phyloP scores from a whole-genome alignment of 176 grass and related monocot species.

The Eragrostis curvula region DNA sequence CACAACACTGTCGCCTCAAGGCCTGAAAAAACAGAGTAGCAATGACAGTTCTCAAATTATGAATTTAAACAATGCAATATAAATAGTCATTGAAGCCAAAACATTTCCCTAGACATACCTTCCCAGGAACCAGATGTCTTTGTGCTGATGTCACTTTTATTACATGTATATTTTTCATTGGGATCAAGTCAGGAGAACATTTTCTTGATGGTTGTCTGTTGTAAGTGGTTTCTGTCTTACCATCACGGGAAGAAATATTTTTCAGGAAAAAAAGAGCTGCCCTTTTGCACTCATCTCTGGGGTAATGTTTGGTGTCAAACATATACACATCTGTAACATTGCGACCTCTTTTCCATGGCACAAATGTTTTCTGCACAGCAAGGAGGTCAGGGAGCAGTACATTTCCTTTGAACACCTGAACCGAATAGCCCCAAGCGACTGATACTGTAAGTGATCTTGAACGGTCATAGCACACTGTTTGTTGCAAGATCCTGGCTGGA shows the following conservation, averaged over 20 bases:
- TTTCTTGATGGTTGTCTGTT: slow-evolving; percentile 55
- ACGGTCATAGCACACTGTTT: slow-evolving; percentile 85
- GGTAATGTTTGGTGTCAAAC: slow-evolving; percentile 71
- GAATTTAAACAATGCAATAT: background rate
- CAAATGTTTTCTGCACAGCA: slow-evolving; percentile 78
- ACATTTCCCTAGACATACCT: slow-evolving; percentile 55
- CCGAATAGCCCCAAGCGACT: slow-evolving; percentile 80
- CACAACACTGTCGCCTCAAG: slow-evolving; percentile 82
- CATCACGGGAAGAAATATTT: slow-evolving; percentile 40
- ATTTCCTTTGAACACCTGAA: slow-evolving; percentile 80
- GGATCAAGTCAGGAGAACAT: slow-evolving; percentile 52
- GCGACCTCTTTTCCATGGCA: slow-evolving; percentile 64
- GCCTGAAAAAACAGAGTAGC: slow-evolving; percentile 52
- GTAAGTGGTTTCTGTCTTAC: slow-evolving; percentile 65
- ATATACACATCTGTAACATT: slow-evolving; percentile 65
- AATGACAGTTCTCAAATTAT: slow-evolving; percentile 16
- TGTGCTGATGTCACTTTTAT: slow-evolving; percentile 59
- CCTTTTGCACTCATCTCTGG: slow-evolving; percentile 72
- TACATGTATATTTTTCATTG: slow-evolving; percentile 47
- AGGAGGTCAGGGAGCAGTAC: slow-evolving; percentile 73
- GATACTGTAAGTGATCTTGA: slow-evolving; percentile 60
- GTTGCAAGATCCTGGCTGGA: slow-evolving; percentile 82
- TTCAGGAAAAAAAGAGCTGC: slow-evolving; percentile 71
- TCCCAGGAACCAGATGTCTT: slow-evolving; percentile 49
- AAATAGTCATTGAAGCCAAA: slow-evolving; percentile 13